phyloP scores from a whole-genome alignment of 164 flowering plant genomes.

The Stephania cephalantha region DNA sequence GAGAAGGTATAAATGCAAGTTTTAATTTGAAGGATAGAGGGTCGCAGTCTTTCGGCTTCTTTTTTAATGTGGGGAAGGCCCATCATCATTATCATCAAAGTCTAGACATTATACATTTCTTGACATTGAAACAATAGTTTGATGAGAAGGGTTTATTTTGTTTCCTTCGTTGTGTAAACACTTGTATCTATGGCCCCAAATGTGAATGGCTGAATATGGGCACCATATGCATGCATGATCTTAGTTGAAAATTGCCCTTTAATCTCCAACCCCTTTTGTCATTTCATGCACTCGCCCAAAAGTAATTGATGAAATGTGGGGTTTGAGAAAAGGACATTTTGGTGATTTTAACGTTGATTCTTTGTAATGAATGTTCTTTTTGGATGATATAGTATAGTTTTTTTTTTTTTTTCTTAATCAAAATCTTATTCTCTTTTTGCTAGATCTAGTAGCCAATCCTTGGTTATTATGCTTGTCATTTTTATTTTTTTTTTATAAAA shows the following conservation, averaged over 20 bases:
- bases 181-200: not conserved
- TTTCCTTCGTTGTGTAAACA: constrained; percentile 2
- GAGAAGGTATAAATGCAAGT: not conserved
- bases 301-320: not conserved
- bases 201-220: not conserved
- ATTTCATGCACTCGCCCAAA: not conserved
- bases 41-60: not conserved
- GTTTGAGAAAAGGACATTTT: not conserved
- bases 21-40: not conserved
- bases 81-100: not conserved
- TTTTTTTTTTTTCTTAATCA: not conserved
- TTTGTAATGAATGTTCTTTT: not conserved
- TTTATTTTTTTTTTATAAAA: too few relatives aligned
- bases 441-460: too few relatives aligned
- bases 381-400: too few relatives aligned
- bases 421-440: not conserved
- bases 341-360: not conserved
- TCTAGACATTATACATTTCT: not conserved
- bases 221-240: not conserved
- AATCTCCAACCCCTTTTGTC: not conserved
- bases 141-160: not conserved
- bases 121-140: not conserved
- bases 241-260: not conserved
- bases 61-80: not conserved
- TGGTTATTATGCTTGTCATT: too few relatives aligned